A percentile compares a stretch with the other conserved stretches of the same genome.
Conservation (phyloP, 2,329 filamentous ascomycete genomes). For the Fusarium dlaminii region DNA sequence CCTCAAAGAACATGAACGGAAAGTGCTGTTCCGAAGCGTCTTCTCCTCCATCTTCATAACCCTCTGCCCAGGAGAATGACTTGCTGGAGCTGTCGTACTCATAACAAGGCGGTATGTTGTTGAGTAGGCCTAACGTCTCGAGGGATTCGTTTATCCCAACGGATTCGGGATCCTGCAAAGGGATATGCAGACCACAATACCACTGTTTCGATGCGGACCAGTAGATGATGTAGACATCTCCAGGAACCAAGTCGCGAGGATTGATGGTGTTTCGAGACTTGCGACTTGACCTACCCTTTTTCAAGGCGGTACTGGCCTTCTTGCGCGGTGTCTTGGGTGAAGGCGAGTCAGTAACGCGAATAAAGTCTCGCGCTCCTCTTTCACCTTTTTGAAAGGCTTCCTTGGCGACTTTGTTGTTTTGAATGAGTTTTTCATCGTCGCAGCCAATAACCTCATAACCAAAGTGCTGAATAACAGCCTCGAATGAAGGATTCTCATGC, state of each 20-base stretch:
- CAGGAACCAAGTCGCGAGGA: constrained; percentile 1
- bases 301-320: not conserved
- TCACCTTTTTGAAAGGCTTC: constrained; percentile 1
- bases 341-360: not conserved
- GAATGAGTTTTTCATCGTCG: constrained; percentile 6
- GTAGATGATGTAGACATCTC: constrained; percentile 23
- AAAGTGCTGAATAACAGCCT: constrained; percentile 9
- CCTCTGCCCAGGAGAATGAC: constrained; percentile 9
- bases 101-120: constrained; percentile 21
- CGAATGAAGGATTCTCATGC: not conserved
- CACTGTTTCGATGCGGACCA: constrained; percentile 15
- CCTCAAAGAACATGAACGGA: constrained; percentile 36
- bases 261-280: not conserved
- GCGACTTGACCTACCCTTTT: not conserved
- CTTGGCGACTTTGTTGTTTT: constrained; percentile 14
- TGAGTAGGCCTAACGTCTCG: constrained; percentile 5
- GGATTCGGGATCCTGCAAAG: constrained; percentile 4
- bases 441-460: constrained; percentile 24
- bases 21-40: constrained; percentile 5
- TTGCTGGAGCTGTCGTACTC: constrained; percentile 11
- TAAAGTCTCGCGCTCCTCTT: constrained; percentile 1
- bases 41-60: constrained; percentile 14
- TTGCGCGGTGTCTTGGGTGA: not conserved
- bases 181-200: constrained; percentile 15
- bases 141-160: not conserved